A percentile compares a stretch with the other conserved stretches of the same genome.
Evolutionary conservation across 306 rosid species (phyloP).

Genomic region (Sicyos edulis): DNA sequence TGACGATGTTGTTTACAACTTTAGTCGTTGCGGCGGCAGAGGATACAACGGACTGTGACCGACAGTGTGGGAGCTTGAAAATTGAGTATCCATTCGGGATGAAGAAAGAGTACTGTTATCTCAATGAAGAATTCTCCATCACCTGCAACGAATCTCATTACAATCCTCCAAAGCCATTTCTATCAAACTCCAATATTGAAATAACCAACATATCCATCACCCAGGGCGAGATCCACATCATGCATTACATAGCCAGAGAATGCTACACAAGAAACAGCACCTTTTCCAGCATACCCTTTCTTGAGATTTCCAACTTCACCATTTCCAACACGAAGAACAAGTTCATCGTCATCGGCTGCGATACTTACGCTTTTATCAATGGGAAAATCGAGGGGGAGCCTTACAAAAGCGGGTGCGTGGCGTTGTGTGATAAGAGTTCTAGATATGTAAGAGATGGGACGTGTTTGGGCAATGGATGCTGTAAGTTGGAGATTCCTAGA

Average conservation of each 20-base stretch:
- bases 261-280: not conserved
- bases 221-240: not conserved
- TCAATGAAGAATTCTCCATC: not conserved
- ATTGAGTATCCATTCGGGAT: slow-evolving; percentile 36
- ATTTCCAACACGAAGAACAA: slow-evolving; percentile 28
- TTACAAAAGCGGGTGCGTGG: slow-evolving; percentile 29
- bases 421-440: not conserved
- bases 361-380: not conserved
- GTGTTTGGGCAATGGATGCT: slow-evolving; percentile 39
- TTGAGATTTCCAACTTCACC: not conserved
- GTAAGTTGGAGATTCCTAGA: slow-evolving; percentile 26
- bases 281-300: rapidly evolving
- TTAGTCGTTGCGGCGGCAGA: too few relatives aligned
- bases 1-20: too few relatives aligned
- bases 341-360: slow-evolving; percentile 31
- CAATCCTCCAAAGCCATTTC: not conserved
- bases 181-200: not conserved
- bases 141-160: slow-evolving; percentile 9
- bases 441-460: not conserved
- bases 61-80: too few relatives aligned
- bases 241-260: not conserved
- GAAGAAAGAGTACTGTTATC: slow-evolving; percentile 11
- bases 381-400: not conserved
- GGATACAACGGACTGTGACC: too few relatives aligned
- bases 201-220: slow-evolving; percentile 22